phyloP scores from a whole-genome alignment of 2,329 filamentous ascomycete species.

The Colletotrichum limetticola region DNA sequence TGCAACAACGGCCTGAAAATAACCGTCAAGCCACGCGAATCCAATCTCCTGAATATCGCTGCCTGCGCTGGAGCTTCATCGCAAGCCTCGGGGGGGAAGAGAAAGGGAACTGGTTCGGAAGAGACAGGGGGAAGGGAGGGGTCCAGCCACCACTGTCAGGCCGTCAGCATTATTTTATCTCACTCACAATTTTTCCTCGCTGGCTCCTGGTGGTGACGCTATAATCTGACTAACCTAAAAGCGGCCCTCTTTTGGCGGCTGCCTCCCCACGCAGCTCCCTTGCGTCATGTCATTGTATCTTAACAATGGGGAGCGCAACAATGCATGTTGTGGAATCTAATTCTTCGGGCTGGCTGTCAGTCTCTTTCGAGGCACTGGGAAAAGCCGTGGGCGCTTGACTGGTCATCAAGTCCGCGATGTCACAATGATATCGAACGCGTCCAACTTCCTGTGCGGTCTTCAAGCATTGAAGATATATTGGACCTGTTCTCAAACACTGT shows the following conservation, averaged over 20 bases:
- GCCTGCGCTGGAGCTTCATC: background rate
- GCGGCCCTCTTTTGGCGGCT: background rate
- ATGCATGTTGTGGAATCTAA: background rate
- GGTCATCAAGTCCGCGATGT: background rate
- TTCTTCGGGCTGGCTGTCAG: background rate
- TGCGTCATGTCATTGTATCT: background rate
- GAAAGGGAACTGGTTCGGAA: background rate
- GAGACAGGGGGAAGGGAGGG: background rate
- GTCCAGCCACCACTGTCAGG: conserved; percentile 17
- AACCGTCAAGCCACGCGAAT: conserved; percentile 17
- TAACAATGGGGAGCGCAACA: background rate
- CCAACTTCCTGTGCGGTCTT: background rate
- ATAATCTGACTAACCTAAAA: conserved; percentile 8
- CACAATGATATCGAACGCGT: background rate
- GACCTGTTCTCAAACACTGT: background rate
- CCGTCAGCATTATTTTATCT: background rate
- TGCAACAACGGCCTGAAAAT: conserved; percentile 25
- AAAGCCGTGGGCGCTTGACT: background rate
- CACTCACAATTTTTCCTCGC: background rate
- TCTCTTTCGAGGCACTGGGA: background rate
- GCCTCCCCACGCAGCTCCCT: conserved; percentile 1
- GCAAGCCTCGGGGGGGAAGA: background rate
- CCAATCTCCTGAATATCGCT: conserved; percentile 1
- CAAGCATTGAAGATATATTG: background rate
- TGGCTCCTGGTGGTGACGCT: background rate